phyloP scores from a whole-genome alignment of 495 filamentous ascomycete species.

The Aspergillus steynii region DNA sequence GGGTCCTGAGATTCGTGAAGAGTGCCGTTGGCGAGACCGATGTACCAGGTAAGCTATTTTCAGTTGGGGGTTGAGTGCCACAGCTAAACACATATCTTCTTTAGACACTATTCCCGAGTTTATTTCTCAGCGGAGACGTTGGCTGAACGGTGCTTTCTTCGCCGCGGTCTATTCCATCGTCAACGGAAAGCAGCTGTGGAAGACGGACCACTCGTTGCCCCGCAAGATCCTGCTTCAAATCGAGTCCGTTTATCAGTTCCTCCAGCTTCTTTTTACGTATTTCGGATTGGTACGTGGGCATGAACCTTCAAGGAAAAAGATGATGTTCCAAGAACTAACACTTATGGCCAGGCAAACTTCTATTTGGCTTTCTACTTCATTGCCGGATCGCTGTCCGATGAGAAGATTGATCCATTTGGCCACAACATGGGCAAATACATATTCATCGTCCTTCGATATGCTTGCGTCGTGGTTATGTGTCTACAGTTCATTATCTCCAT shows the following conservation, averaged over 20 bases:
- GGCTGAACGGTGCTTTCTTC: slow-evolving; percentile 99
- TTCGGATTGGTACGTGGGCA: slow-evolving; percentile 72
- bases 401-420: slow-evolving; percentile 83
- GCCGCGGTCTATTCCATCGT: slow-evolving; percentile 96
- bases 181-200: slow-evolving; percentile 92
- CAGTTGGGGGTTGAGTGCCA: background rate
- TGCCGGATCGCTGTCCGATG: slow-evolving; percentile 86
- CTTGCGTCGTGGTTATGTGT: slow-evolving; percentile 82
- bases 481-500: slow-evolving; percentile 98
- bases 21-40: slow-evolving; percentile 94
- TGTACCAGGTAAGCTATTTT: slow-evolving; percentile 71
- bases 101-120: slow-evolving; percentile 71
- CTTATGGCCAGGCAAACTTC: slow-evolving; percentile 73
- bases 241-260: slow-evolving; percentile 93
- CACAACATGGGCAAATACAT: slow-evolving; percentile 80
- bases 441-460: slow-evolving; percentile 83
- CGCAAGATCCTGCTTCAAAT: slow-evolving; percentile 92
- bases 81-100: slow-evolving; percentile 3
- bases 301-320: background rate
- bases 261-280: slow-evolving; percentile 90
- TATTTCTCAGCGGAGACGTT: slow-evolving; percentile 90
- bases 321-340: too few relatives aligned
- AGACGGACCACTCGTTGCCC: slow-evolving; percentile 83
- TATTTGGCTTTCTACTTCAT: slow-evolving; percentile 99
- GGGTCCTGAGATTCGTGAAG: slow-evolving; percentile 98